Evolutionary conservation across 75 land plant genomes (phyloP), one percentile per base, ranked within the genome.

Genomic region (Isoetes taiwanensis): DNA sequence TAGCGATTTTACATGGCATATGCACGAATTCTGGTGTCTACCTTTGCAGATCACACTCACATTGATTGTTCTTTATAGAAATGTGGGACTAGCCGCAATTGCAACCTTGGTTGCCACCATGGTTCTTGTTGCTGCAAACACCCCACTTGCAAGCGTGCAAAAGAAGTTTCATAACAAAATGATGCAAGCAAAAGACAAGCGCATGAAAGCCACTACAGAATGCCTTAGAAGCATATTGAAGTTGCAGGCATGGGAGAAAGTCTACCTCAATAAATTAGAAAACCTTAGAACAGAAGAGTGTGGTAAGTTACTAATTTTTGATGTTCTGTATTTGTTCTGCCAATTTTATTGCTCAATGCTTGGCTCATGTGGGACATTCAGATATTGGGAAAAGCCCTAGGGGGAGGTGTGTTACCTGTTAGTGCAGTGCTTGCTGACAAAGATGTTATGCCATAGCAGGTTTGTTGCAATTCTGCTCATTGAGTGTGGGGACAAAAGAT

Each of bases 371-470:
- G n/a, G n/a, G n/a, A n/a, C n/a, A n/a, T n/a, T n/a, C 64, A 94
- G 99, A 89, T 94, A 31, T 74, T 94, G 31, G 99, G 99, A 53
- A 94, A 94, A 63, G 96, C 96, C 43, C 67, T 89, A 59, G 96
- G 99, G 31, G 99, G 82, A 46, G 99, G 99, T 52, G 91, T 94
- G 20, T 32, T 94, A 32, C 96, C 99, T 63, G 96, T 94, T 1
- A 89, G 96, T 78, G 99, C 91, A 14, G 99, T 94, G 41, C 91
- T 94, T 59, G 81, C 99, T 50, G 84, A 94, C 64, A 80, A 75
- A 67, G 91, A 89, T 37, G 64, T 89, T 52, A 89, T 94, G 99
- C 77, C 99, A 94, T 76, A 96, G 99, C 69, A 94, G 99, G 99
- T 94, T 62, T 61, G 66, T n/a, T n/a, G n/a, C n/a, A n/a, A n/a